phyloP scores from a whole-genome alignment of 192 early-diverging fungal species.

The Podila epigama region DNA sequence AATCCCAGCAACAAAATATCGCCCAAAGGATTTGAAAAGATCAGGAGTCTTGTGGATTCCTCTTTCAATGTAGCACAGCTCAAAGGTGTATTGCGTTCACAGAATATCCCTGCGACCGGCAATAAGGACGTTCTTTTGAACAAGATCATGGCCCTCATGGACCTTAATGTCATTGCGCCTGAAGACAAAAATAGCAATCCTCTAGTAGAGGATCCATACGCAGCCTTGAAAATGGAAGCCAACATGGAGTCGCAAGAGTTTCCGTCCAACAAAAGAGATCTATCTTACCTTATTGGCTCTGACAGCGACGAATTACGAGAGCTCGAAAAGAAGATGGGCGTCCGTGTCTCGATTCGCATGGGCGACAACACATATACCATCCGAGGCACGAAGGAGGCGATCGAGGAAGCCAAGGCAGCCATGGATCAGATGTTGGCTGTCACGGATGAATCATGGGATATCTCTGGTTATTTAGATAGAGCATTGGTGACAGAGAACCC shows the following conservation, averaged over 20 bases:
- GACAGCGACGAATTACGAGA: constrained; percentile 23
- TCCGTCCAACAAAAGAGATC: constrained; percentile 37
- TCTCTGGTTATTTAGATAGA: constrained; percentile 21
- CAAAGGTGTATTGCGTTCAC: constrained; percentile 24
- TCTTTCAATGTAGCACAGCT: constrained; percentile 41
- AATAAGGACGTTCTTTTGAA: constrained; percentile 39
- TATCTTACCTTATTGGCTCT: constrained; percentile 34
- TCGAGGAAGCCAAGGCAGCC: constrained; percentile 17
- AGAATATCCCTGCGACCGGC: constrained; percentile 5
- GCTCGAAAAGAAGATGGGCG: constrained; percentile 33
- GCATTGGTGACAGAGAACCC: constrained; percentile 14
- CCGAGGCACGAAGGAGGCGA: constrained; percentile 12
- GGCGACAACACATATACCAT: constrained; percentile 37
- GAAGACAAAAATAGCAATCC: background rate
- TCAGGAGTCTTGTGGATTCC: constrained; percentile 15
- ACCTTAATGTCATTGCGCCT: constrained; percentile 16
- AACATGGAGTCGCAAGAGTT: constrained; percentile 10
- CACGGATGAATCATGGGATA: constrained; percentile 40
- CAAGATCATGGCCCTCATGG: constrained; percentile 35
- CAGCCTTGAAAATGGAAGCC: background rate
- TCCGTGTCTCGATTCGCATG: constrained; percentile 38
- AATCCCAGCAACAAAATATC: background rate
- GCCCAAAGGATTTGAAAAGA: constrained; percentile 29
- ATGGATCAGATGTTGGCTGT: constrained; percentile 33
- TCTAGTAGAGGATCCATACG: constrained; percentile 30